phyloP scores from a whole-genome alignment of 306 rosid species.

The Acmispon strigosus region DNA sequence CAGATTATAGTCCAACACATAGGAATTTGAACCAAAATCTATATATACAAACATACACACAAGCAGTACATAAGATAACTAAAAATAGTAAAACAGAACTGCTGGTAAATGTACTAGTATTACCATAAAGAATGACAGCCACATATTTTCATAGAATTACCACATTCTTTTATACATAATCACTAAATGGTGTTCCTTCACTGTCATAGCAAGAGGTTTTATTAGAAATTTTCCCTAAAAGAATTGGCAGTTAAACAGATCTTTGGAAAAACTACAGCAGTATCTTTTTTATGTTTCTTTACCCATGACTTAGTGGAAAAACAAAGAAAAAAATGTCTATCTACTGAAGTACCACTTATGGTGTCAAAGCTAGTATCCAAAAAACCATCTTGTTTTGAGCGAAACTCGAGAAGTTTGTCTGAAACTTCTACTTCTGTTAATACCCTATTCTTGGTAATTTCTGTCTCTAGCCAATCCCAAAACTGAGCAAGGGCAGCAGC shows the following conservation, averaged over 20 bases:
- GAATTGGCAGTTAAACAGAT: neutral
- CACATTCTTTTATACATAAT: slow-evolving; percentile 4
- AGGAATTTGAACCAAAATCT: neutral
- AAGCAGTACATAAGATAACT: neutral
- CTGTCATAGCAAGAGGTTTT: neutral
- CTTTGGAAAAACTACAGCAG: neutral
- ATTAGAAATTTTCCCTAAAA: neutral
- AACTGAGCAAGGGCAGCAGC: slow-evolving; percentile 89
- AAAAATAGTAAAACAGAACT: neutral
- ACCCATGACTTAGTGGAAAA: slow-evolving; percentile 12
- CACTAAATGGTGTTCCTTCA: slow-evolving; percentile 3
- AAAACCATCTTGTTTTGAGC: slow-evolving; percentile 82
- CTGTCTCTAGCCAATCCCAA: slow-evolving; percentile 90
- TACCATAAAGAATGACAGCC: neutral
- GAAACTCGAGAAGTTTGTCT: slow-evolving; percentile 85
- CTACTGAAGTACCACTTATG: slow-evolving; percentile 83
- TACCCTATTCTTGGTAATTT: slow-evolving; percentile 47
- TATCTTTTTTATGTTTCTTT: slow-evolving; percentile 14
- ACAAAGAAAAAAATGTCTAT: neutral
- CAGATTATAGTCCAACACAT: slow-evolving; percentile 11
- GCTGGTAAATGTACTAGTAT: neutral
- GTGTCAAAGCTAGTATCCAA: slow-evolving; percentile 92
- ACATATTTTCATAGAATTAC: slow-evolving; percentile 8
- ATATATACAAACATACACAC: neutral
- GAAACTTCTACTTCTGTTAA: slow-evolving; percentile 79